A percentile compares a stretch with the other conserved stretches of the same genome.
Conservation (phyloP, 169 alveolate genomes). For the Cryptosporidium sp. region DNA sequence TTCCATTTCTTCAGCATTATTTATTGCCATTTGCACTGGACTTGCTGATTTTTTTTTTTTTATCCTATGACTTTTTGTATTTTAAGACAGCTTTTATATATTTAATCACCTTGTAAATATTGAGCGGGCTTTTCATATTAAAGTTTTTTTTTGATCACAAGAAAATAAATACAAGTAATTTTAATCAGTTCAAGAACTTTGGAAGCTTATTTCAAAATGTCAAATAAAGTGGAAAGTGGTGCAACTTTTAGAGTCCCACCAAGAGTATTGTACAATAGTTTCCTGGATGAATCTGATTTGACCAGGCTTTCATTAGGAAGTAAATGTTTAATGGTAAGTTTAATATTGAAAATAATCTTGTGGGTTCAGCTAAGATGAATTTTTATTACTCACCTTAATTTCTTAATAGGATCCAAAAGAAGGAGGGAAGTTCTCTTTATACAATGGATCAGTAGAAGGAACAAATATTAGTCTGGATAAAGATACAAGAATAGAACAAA, state of each 20-base stretch:
- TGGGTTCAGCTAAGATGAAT: neutral
- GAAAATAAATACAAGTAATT: neutral
- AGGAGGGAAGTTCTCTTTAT: constrained; percentile 62
- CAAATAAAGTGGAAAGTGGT: constrained; percentile 21
- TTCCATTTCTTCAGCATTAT: constrained; percentile 5
- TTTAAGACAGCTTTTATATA: neutral
- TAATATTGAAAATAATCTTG: neutral
- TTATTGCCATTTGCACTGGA: constrained; percentile 1
- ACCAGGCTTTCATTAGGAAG: constrained; percentile 73
- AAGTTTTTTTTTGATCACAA: neutral
- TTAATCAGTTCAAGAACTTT: neutral
- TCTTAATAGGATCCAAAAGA: constrained; percentile 39
- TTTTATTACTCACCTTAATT: neutral
- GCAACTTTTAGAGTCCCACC: constrained; percentile 74
- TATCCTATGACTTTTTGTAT: neutral
- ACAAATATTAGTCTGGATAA: constrained; percentile 15
- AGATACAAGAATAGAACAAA: constrained; percentile 35
- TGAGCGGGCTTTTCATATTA: neutral
- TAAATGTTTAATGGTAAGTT: constrained; percentile 65
- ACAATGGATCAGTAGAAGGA: constrained; percentile 65
- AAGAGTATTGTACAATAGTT: constrained; percentile 29
- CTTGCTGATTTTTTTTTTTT: neutral
- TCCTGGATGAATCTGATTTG: constrained; percentile 43
- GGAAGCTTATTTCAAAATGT: neutral
- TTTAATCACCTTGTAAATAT: neutral